These are phyloP conservation scores for Komagataella ulmi DNA, from an alignment of 805 yeast species.

Conservation along the genomic window DNA sequence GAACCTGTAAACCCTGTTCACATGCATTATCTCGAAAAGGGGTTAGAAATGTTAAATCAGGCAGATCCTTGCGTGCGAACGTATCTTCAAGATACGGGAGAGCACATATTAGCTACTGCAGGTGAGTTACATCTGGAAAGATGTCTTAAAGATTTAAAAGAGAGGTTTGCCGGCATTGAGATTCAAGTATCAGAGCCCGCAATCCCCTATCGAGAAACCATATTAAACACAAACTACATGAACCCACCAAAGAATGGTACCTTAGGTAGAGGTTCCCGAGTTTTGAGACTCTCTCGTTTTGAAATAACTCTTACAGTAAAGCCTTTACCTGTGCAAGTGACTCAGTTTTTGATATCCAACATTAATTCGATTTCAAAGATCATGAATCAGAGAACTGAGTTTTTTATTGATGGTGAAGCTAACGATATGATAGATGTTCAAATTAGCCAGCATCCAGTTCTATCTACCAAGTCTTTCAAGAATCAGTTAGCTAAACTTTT, in stretches of 20 bases:
- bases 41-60: conserved; percentile 63
- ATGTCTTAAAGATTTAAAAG: conserved; percentile 81
- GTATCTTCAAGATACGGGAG: conserved; percentile 80
- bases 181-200: conserved; percentile 82
- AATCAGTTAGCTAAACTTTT: conserved; percentile 18
- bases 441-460: conserved; percentile 5
- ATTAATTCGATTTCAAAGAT: conserved; percentile 28
- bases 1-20: conserved; percentile 86
- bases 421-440: conserved; percentile 30
- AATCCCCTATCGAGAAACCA: conserved; percentile 88
- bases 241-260: conserved; percentile 31
- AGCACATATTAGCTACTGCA: conserved; percentile 85
- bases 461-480: conserved; percentile 18
- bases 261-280: conserved; percentile 35
- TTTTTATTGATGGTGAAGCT: conserved; percentile 33
- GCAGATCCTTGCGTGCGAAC: conserved; percentile 95
- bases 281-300: conserved; percentile 37
- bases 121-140: conserved; percentile 95
- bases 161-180: conserved; percentile 86
- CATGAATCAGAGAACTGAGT: conserved; percentile 7
- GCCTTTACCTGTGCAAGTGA: conserved; percentile 42
- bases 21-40: conserved; percentile 61
- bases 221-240: conserved; percentile 36
- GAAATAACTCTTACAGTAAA: conserved; percentile 25
- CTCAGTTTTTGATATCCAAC: conserved; percentile 32